A percentile compares a stretch with the other conserved stretches of the same genome.
Conservation (phyloP, 495 filamentous ascomycete genomes). For the Penicillium canariense region DNA sequence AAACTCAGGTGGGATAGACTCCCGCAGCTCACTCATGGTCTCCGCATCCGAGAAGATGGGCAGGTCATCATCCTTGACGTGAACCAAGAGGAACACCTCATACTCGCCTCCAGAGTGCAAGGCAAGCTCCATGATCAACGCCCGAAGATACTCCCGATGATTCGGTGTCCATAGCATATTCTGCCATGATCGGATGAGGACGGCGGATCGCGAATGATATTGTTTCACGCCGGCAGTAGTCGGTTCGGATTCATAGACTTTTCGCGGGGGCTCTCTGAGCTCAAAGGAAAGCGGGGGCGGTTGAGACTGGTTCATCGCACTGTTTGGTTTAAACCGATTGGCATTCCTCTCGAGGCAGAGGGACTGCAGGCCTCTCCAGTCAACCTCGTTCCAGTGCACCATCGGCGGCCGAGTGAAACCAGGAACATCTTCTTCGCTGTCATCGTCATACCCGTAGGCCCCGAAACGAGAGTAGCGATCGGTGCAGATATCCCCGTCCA, state of each 20-base stretch:
- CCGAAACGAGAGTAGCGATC: slow-evolving; percentile 55
- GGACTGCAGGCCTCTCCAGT: slow-evolving; percentile 69
- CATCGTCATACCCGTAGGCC: slow-evolving; percentile 48
- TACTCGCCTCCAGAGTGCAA: slow-evolving; percentile 75
- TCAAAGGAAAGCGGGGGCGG: slow-evolving; percentile 20
- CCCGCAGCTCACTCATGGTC: slow-evolving; percentile 45
- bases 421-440: slow-evolving; percentile 21
- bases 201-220: slow-evolving; percentile 53
- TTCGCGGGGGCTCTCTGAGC: slow-evolving; percentile 11
- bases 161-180: slow-evolving; percentile 67
- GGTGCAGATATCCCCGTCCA: slow-evolving; percentile 49
- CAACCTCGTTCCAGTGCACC: slow-evolving; percentile 63
- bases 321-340: slow-evolving; percentile 46
- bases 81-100: slow-evolving; percentile 70
- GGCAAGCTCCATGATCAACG: slow-evolving; percentile 70
- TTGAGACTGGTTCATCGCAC: slow-evolving; percentile 2
- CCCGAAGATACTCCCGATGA: slow-evolving; percentile 67
- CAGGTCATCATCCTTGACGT: slow-evolving; percentile 60
- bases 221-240: slow-evolving; percentile 3
- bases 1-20: slow-evolving; percentile 62
- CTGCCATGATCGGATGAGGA: slow-evolving; percentile 68
- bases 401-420: slow-evolving; percentile 19
- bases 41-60: slow-evolving; percentile 50
- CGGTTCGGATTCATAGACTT: neutral
- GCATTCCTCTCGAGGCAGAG: slow-evolving; percentile 61